Conservation (phyloP, 2,329 filamentous ascomycete species). For the Esteya vermicola region DNA sequence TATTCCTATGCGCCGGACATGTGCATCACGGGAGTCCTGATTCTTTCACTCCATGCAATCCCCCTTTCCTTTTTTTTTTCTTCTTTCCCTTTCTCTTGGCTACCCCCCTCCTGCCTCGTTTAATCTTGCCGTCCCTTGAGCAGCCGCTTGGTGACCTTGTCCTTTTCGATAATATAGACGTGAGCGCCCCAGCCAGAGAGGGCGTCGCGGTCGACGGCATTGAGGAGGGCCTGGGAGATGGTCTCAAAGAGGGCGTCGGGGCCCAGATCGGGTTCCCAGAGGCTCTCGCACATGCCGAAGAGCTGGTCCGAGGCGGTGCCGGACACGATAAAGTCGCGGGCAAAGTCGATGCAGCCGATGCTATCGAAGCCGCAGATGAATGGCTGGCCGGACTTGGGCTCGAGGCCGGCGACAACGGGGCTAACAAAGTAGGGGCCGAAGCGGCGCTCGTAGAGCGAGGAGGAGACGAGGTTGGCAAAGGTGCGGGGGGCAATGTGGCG, state of each 20-base stretch:
- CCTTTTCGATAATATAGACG: conserved; percentile 99
- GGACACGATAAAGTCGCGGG: conserved; percentile 97
- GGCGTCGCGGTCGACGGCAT: conserved; percentile 91
- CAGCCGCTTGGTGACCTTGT: conserved; percentile 98
- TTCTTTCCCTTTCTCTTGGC: neutral
- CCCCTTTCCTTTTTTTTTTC: too few species aligned
- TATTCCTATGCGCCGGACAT: too few species aligned
- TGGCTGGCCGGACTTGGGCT: conserved; percentile 83
- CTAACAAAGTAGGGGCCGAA: conserved; percentile 96
- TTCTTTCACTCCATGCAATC: too few species aligned
- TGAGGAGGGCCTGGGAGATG: conserved; percentile 87
- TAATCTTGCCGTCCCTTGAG: conserved; percentile 96
- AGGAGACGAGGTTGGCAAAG: conserved; percentile 89
- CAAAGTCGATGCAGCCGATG: conserved; percentile 98
- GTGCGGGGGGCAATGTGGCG: conserved; percentile 88
- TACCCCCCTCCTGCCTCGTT: conserved; percentile 6
- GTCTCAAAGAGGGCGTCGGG: conserved; percentile 97
- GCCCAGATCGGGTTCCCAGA: conserved; percentile 94
- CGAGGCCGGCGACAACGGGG: conserved; percentile 87
- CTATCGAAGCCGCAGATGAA: conserved; percentile 99
- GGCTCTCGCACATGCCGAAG: conserved; percentile 94
- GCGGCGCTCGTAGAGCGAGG: conserved; percentile 81
- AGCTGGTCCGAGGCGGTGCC: conserved; percentile 94
- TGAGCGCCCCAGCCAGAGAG: conserved; percentile 96
- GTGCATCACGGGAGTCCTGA: too few species aligned